Base-by-base conservation (phyloP, 352 stramenopile species). In the Globisporangium okanoganense region DNA sequence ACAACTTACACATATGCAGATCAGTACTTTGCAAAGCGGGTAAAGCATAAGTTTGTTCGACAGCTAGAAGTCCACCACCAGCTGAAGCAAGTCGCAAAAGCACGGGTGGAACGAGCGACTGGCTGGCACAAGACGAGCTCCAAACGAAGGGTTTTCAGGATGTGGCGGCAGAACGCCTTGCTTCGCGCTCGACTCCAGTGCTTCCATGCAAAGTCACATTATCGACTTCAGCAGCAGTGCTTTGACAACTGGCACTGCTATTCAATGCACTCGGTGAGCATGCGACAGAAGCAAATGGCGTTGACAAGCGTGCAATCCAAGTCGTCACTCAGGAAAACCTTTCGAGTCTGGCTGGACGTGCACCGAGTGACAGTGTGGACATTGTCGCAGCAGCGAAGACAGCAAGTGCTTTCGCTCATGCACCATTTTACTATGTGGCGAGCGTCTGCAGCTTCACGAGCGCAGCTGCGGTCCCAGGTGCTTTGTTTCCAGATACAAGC, bases 401-500 rank as follows among this genome's bases (percentile, higher is more conserved):
- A 36, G 10, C 27, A 33, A 29, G 45, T 29, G 13, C 27, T 53
- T 7, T 20, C 24, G 12, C 31, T 53, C 6, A 5, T 49, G n/a
- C 24, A 18, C 12, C 54, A 62, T 29, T 58, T 67, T 22, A 24
- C 18, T 25, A 22, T 41, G 6, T 67, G 61, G 61, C 55, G 36
- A 47, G 35, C 22, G 25, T 8, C 14, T 31, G 36, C 22, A 7
- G 24, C 38, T n/a, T 22, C 1, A 5, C 13, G 12, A 45, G 20
- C 29, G 20, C 40, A 45, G 3, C 7, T n/a, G 18, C 20, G 24
- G 16, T 33, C 10, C 5, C 29, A 45, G 5, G 22, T 43, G 40
- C 20, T 40, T 1, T 69, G 52, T 43, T 36, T 38, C 1, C 72
- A 56, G 22, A 65, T 65, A 55, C 48, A 66, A 16, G 22, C 40